A percentile compares a stretch with the other conserved stretches of the same genome.
phyloP scores from a whole-genome alignment of 176 grass and related monocot species.

The Canna indica region DNA sequence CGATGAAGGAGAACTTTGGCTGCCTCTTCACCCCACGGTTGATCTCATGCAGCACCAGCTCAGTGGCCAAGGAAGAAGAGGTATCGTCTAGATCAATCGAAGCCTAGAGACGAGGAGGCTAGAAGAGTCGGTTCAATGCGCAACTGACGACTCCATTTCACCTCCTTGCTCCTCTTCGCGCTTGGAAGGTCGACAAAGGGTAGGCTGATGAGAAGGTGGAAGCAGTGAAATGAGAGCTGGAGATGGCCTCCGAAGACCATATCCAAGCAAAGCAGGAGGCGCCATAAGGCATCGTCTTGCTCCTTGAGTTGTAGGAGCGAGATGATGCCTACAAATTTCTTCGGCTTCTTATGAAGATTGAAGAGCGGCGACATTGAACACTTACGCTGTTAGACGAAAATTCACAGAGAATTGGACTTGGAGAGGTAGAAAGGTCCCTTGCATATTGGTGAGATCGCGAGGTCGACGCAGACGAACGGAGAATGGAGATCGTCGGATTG shows the following conservation, averaged over 20 bases:
- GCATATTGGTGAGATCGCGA: too few species aligned
- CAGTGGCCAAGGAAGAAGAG: neutral
- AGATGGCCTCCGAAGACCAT: neutral
- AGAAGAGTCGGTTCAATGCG: neutral
- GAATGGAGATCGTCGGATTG: too few species aligned
- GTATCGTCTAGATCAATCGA: neutral
- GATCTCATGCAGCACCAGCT: neutral
- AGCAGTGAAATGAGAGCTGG: neutral
- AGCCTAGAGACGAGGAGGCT: neutral
- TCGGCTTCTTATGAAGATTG: too few species aligned
- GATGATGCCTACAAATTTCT: too few species aligned
- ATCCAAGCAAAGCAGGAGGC: neutral
- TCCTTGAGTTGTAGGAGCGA: neutral
- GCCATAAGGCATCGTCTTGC: neutral
- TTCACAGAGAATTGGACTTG: neutral
- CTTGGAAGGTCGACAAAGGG: neutral
- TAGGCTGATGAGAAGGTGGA: conserved; percentile 1
- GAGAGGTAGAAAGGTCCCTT: too few species aligned
- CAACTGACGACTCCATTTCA: neutral
- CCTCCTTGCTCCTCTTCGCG: neutral
- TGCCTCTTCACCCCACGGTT: neutral
- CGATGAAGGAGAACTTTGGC: neutral
- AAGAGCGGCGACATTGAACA: neutral
- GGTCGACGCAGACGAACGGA: too few species aligned
- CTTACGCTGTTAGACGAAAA: neutral